Evolutionary conservation across 768 basidiomycete species (phyloP).

Genomic region (Leccinellum albellum): DNA sequence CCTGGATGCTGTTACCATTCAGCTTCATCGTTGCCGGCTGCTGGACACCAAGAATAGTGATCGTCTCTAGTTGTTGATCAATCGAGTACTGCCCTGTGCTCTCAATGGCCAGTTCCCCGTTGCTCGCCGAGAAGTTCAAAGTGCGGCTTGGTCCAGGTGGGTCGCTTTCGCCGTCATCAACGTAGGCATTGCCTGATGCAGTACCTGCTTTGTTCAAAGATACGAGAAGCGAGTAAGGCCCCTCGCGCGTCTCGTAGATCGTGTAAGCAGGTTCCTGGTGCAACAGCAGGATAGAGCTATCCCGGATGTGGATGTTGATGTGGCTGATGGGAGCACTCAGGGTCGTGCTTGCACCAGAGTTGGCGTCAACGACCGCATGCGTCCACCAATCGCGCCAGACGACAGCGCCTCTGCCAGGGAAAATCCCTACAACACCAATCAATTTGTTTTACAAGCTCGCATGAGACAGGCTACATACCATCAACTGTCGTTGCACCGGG

Average conservation of each 20-base stretch:
- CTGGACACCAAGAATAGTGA: constrained; percentile 59
- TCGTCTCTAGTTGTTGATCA: constrained; percentile 42
- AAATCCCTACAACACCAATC: constrained; percentile 42
- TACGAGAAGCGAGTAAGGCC: constrained; percentile 61
- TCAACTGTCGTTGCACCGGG: constrained; percentile 67
- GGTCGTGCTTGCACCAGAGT: constrained; percentile 40
- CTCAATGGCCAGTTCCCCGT: constrained; percentile 36
- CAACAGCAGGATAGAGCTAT: constrained; percentile 60
- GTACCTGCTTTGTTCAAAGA: constrained; percentile 44
- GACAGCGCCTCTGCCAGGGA: constrained; percentile 57
- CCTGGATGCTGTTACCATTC: constrained; percentile 31
- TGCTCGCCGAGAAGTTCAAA: constrained; percentile 41
- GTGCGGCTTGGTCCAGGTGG: constrained; percentile 52
- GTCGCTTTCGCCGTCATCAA: constrained; percentile 67
- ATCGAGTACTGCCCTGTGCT: constrained; percentile 33
- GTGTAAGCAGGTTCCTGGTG: constrained; percentile 66
- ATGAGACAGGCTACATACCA: constrained; percentile 36
- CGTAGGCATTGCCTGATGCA: constrained; percentile 58
- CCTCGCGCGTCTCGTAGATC: constrained; percentile 57
- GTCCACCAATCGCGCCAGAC: constrained; percentile 76
- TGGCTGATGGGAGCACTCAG: constrained; percentile 67
- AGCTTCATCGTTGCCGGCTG: constrained; percentile 40
- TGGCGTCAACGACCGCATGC: constrained; percentile 48
- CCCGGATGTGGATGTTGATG: constrained; percentile 75
- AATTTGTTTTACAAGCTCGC: background rate